Conservation (phyloP, 2,329 filamentous ascomycete genomes). For the Leptosphaerulina australis region DNA sequence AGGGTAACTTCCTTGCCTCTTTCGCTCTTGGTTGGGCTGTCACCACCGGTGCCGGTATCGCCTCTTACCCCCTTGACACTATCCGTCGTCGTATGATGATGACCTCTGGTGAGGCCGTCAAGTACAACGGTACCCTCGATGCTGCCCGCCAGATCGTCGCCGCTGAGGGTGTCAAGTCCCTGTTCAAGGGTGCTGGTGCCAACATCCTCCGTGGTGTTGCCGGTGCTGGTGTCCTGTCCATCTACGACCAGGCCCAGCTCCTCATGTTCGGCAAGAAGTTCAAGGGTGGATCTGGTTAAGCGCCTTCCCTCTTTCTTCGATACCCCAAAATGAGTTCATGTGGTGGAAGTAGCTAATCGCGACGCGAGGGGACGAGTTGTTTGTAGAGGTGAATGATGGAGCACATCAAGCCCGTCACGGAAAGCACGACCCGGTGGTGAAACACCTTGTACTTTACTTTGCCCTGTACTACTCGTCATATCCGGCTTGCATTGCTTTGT, state of each 20-base stretch:
- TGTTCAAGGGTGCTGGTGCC: slow-evolving; percentile 99
- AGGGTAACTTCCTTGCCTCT: slow-evolving; percentile 99
- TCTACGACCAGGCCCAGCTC: slow-evolving; percentile 99
- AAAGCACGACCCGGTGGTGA: slow-evolving; percentile 50
- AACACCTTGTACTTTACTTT: slow-evolving; percentile 53
- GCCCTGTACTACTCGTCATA: slow-evolving; percentile 49
- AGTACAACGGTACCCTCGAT: slow-evolving; percentile 97
- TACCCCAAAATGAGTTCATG: slow-evolving; percentile 45
- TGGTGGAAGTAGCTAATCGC: slow-evolving; percentile 46
- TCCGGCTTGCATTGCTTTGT: slow-evolving; percentile 49
- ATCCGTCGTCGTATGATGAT: slow-evolving; percentile 99
- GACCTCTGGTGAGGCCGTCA: slow-evolving; percentile 96
- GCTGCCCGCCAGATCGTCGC: slow-evolving; percentile 92
- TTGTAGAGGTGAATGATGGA: slow-evolving; percentile 46
- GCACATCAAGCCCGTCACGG: slow-evolving; percentile 46
- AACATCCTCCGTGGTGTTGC: slow-evolving; percentile 99
- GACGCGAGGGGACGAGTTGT: slow-evolving; percentile 37
- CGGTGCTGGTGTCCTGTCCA: slow-evolving; percentile 99
- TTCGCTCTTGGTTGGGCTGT: slow-evolving; percentile 98
- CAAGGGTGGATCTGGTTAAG: slow-evolving; percentile 66
- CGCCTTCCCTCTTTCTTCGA: slow-evolving; percentile 42
- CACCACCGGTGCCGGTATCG: slow-evolving; percentile 99
- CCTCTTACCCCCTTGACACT: slow-evolving; percentile 99
- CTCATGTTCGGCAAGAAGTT: slow-evolving; percentile 99
- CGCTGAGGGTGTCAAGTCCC: slow-evolving; percentile 96